Evolutionary conservation across 1,139 yeast species (phyloP).

Genomic region (Nakaseomyces sp.): DNA sequence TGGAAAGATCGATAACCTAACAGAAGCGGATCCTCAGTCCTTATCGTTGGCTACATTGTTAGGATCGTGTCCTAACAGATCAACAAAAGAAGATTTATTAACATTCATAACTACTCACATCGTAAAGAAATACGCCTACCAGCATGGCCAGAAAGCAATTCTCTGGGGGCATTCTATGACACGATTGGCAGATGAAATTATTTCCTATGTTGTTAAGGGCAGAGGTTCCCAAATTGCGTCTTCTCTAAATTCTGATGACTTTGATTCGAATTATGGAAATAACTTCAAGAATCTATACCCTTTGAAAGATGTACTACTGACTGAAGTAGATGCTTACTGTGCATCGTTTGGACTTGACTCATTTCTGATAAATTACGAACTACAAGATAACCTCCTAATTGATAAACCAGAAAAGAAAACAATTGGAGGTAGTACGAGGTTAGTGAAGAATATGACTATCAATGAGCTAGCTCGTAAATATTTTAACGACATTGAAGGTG

Average conservation of each 20-base stretch:
- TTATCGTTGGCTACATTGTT: conserved; percentile 13
- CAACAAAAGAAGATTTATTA: conserved; percentile 56
- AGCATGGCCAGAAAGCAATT: conserved; percentile 44
- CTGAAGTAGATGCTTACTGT: conserved; percentile 53
- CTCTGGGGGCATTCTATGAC: conserved; percentile 79
- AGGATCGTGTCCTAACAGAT: conserved; percentile 37
- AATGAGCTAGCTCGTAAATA: conserved; percentile 71
- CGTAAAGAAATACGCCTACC: conserved; percentile 41
- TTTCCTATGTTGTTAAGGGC: conserved; percentile 82
- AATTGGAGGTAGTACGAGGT: conserved; percentile 13
- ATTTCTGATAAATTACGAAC: conserved; percentile 21
- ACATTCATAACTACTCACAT: conserved; percentile 43
- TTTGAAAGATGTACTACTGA: conserved; percentile 58
- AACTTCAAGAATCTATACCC: conserved; percentile 51
- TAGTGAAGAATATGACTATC: conserved; percentile 64
- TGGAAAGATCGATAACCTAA: conserved; percentile 4
- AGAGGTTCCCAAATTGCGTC: conserved; percentile 63
- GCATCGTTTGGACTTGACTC: conserved; percentile 14
- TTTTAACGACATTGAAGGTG: conserved; percentile 64
- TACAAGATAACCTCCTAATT: conserved; percentile 18
- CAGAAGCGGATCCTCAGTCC: background rate
- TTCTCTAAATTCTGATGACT: conserved; percentile 41
- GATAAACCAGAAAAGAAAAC: conserved; percentile 11
- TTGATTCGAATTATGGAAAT: conserved; percentile 28
- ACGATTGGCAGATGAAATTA: conserved; percentile 65